Evolutionary conservation across 306 rosid genomes (phyloP), one percentile per base, ranked within the genome.

Genomic region (Vicia sativa): DNA sequence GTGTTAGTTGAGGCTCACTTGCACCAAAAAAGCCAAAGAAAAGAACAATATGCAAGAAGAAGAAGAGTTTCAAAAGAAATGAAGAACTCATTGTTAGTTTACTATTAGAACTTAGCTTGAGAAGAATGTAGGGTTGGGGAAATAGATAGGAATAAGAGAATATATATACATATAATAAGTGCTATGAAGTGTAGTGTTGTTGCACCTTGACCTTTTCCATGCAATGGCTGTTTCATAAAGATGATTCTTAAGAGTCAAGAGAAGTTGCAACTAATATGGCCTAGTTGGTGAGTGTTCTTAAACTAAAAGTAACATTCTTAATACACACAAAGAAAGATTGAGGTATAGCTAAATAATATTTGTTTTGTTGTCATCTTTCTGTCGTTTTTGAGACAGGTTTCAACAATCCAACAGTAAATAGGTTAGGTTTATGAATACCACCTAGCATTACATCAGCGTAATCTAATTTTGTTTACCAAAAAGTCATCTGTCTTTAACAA

Each of bases 221-320:
- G 75, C 71, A 68, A 39, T 49, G 62, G 76, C 62, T 13, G 48
- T 6, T 63, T 78, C 6, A 35, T 62, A 34, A 63, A 57, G 77
- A 28, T 59, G 8, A 62, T 49, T 55, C 28, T 2, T 37, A 18
- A 65, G 41, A 80, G 99, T 93, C 99, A 90, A 93, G 12, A 77
- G 88, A 70, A 70, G 99, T 77, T 90, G 87, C 96, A 93, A 88
- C 99, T 79, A 93, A 84, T 31, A 73, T 83, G 71, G 72, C 65
- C 71, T 35, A 89, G 88, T 88, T 81, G 97, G 87, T 86, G 87
- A 83, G 91, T 67, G 67, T 73, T 81, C 80, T 77, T 16, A 52
- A 71, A 68, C 84, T 57, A 69, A 49, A 80, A 72, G 80, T 61
- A 62, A 64, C 62, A 69, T 68, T 77, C 44, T 29, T 21, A 10